Percentiles rank a stretch among this genome's conserved stretches.
Evolutionary conservation across 106 monocot species (phyloP).

Genomic region (Dioscorea zingiberensis): DNA sequence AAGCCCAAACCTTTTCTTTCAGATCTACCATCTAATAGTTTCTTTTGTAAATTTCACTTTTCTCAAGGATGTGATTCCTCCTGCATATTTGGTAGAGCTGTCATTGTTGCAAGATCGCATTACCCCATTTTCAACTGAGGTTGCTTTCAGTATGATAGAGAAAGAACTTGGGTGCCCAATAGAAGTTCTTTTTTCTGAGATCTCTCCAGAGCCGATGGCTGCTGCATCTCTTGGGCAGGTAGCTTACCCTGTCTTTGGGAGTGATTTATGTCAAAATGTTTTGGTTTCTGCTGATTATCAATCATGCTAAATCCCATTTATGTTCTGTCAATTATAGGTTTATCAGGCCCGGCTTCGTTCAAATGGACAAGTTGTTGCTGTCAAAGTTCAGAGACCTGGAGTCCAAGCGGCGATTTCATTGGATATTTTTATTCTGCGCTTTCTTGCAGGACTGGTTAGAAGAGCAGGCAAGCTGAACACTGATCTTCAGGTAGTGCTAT

Average conservation of each 20-base stretch:
- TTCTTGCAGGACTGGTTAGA: conserved; percentile 66
- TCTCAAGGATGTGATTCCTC: conserved; percentile 91
- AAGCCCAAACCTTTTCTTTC: too few relatives aligned
- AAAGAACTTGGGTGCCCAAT: conserved; percentile 80
- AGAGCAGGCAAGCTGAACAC: conserved; percentile 82
- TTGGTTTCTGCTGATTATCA: too few relatives aligned
- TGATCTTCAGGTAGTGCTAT: conserved; percentile 66
- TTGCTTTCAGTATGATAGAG: conserved; percentile 84
- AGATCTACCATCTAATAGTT: not conserved
- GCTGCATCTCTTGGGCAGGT: conserved; percentile 99
- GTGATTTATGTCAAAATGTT: not conserved
- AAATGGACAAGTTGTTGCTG: conserved; percentile 79
- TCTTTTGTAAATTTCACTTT: not conserved
- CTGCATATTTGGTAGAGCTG: conserved; percentile 85
- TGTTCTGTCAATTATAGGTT: conserved; percentile 51
- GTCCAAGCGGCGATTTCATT: conserved; percentile 95
- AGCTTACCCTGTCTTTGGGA: conserved; percentile 2
- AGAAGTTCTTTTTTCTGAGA: conserved; percentile 85
- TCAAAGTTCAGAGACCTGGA: conserved; percentile 98
- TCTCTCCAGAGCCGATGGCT: conserved; percentile 87
- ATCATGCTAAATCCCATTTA: not conserved
- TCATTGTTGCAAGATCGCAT: conserved; percentile 95
- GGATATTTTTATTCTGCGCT: conserved; percentile 92
- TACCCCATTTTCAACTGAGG: conserved; percentile 84
- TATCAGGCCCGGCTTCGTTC: conserved; percentile 82